Conservation (phyloP, 345 rosid genomes). For the Abelmoschus esculentus region DNA sequence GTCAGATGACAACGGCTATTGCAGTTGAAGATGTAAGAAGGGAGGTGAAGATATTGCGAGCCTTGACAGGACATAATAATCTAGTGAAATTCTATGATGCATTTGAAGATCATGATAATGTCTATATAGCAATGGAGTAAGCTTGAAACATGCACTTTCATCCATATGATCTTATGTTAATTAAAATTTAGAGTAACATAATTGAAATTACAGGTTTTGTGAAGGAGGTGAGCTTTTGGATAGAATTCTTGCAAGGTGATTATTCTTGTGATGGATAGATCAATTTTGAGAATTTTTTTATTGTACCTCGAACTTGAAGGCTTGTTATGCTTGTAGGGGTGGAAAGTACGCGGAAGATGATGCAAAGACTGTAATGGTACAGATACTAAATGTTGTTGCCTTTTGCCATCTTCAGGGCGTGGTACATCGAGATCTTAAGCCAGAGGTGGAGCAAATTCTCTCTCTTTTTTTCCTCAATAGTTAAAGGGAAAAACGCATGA, state of each 20-base stretch:
- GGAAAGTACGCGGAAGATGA: conserved; percentile 90
- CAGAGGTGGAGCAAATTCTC: conserved; percentile 55
- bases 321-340: conserved; percentile 40
- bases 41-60: conserved; percentile 84
- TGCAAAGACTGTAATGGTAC: conserved; percentile 75
- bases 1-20: conserved; percentile 93
- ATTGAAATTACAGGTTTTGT: conserved; percentile 64
- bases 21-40: conserved; percentile 96
- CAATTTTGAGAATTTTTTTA: background rate
- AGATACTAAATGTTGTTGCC: conserved; percentile 74
- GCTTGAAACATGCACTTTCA: conserved; percentile 13
- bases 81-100: conserved; percentile 81
- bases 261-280: background rate
- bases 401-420: conserved; percentile 97
- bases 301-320: conserved; percentile 19
- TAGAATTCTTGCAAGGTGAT: conserved; percentile 74
- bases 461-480: conserved; percentile 3
- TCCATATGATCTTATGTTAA: conserved; percentile 11
- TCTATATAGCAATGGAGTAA: conserved; percentile 95
- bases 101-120: conserved; percentile 74
- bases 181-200: conserved; percentile 3
- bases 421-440: conserved; percentile 94
- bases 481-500: background rate
- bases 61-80: conserved; percentile 80
- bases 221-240: conserved; percentile 97